phyloP scores from a whole-genome alignment of 1,139 yeast species.

The Saccharomyces hybrid region DNA sequence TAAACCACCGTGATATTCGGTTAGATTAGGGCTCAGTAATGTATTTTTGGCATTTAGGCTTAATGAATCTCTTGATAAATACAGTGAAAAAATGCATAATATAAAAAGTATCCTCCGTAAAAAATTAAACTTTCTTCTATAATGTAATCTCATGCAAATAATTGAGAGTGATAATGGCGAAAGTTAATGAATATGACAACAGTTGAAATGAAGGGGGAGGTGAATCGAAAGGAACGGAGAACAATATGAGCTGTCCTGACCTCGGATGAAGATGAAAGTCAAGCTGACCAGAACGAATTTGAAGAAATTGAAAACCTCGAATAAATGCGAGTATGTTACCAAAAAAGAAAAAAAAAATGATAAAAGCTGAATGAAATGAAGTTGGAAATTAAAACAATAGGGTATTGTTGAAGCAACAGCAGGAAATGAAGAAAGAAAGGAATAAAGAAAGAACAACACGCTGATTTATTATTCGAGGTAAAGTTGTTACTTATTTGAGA shows the following conservation, averaged over 20 bases:
- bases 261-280: background rate
- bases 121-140: constrained; percentile 7
- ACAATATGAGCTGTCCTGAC: background rate
- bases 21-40: background rate
- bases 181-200: background rate
- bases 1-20: constrained; percentile 11
- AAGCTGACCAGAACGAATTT: background rate
- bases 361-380: background rate
- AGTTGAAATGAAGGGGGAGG: too few relatives aligned
- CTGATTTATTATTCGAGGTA: background rate
- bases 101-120: constrained; percentile 7
- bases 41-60: background rate
- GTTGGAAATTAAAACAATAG: background rate
- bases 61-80: constrained; percentile 5
- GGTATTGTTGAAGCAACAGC: background rate
- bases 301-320: background rate
- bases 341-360: background rate
- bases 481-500: background rate
- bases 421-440: background rate
- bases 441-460: background rate
- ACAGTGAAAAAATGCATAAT: constrained; percentile 3
- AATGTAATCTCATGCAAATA: constrained; percentile 9
- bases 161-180: background rate
- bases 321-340: background rate
- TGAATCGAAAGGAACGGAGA: background rate